phyloP scores from a whole-genome alignment of 441 rosid genomes.

The Erodium texanum region DNA sequence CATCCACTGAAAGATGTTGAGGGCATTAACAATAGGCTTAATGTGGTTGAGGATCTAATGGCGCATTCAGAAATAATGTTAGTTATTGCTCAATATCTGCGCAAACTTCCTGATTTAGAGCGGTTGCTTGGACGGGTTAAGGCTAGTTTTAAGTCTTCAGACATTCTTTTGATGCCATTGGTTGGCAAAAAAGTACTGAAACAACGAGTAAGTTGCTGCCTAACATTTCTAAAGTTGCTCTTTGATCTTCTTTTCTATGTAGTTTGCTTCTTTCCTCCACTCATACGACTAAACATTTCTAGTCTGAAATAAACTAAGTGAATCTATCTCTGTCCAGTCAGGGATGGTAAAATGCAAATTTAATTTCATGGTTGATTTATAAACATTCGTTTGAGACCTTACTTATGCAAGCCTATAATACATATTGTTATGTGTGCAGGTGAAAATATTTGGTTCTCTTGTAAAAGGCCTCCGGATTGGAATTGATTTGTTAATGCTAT shows the following conservation, averaged over 20 bases:
- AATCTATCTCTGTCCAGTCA: neutral
- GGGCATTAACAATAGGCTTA: slow-evolving; percentile 66
- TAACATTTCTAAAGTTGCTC: neutral
- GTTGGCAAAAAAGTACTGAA: slow-evolving; percentile 66
- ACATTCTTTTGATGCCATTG: slow-evolving; percentile 50
- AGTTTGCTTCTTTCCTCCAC: neutral
- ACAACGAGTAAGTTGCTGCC: slow-evolving; percentile 46
- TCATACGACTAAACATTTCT: neutral
- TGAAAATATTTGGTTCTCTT: slow-evolving; percentile 69
- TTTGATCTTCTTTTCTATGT: neutral
- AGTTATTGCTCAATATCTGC: slow-evolving; percentile 50
- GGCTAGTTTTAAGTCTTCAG: slow-evolving; percentile 61
- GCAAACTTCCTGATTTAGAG: slow-evolving; percentile 77
- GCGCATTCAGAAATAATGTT: slow-evolving; percentile 44
- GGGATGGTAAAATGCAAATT: neutral
- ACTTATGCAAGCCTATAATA: neutral
- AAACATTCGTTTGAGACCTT: neutral
- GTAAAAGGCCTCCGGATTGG: slow-evolving; percentile 83
- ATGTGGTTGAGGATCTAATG: slow-evolving; percentile 54
- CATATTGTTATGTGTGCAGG: slow-evolving; percentile 32
- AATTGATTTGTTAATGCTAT: slow-evolving; percentile 51
- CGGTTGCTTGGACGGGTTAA: slow-evolving; percentile 75
- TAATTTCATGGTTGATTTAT: neutral
- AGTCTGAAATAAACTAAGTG: neutral
- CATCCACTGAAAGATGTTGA: slow-evolving; percentile 78